Conservation (phyloP, 2,329 filamentous ascomycete genomes). For the Tolypocladium sp. region DNA sequence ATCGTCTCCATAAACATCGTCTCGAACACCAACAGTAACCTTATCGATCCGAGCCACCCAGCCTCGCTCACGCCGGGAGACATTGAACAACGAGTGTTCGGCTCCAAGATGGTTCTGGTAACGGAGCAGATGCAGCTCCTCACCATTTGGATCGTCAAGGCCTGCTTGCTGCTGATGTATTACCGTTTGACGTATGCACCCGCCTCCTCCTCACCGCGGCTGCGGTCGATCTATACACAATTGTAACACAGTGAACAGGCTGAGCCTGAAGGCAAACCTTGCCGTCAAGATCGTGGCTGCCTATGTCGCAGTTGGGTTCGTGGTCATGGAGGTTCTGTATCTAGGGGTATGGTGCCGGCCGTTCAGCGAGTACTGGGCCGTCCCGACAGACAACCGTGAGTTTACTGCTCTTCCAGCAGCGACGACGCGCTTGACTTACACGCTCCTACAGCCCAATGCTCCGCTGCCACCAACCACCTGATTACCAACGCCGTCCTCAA, state of each 20-base stretch:
- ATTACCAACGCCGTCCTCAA: conserved; percentile 52
- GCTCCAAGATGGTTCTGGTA: conserved; percentile 54
- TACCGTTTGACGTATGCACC: conserved; percentile 38
- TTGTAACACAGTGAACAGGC: conserved; percentile 15
- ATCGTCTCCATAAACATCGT: conserved; percentile 47
- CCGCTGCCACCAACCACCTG: conserved; percentile 45
- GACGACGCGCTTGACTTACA: conserved; percentile 4
- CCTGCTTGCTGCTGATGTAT: conserved; percentile 49
- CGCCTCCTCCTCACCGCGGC: neutral
- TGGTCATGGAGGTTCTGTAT: conserved; percentile 41
- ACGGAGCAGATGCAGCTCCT: conserved; percentile 54
- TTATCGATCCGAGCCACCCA: conserved; percentile 40
- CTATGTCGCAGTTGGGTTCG: conserved; percentile 36
- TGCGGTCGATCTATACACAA: neutral
- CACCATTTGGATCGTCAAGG: conserved; percentile 47
- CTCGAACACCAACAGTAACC: conserved; percentile 46
- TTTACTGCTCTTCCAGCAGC: neutral
- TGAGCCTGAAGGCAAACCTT: conserved; percentile 35
- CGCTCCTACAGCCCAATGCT: conserved; percentile 40
- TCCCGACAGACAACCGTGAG: conserved; percentile 39
- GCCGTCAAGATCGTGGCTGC: conserved; percentile 37
- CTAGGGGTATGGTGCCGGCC: conserved; percentile 46
- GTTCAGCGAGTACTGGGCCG: conserved; percentile 47
- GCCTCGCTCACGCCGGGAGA: conserved; percentile 31
- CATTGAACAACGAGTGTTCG: conserved; percentile 31